Conservation (phyloP, 2,329 filamentous ascomycete genomes). For the Cryphonectria naterciae region DNA sequence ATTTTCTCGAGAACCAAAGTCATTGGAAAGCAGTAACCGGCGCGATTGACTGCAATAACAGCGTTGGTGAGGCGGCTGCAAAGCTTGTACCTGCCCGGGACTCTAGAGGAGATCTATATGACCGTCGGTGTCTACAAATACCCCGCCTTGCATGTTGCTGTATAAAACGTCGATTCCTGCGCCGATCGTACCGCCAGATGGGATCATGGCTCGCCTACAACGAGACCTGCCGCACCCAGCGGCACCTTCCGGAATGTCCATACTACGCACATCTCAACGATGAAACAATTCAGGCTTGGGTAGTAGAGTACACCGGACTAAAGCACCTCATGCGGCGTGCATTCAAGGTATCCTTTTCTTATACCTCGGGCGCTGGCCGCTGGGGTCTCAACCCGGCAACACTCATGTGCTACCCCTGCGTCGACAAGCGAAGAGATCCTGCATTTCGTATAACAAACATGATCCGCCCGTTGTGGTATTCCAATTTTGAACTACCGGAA, state of each 20-base stretch:
- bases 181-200: neutral
- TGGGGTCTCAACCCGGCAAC: neutral
- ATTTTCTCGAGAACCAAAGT: neutral
- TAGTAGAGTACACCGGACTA: neutral
- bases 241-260: neutral
- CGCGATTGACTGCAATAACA: neutral
- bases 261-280: neutral
- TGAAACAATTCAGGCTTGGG: neutral
- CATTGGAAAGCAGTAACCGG: neutral
- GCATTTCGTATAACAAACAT: neutral
- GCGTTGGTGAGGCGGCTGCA: neutral
- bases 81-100: neutral
- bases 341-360: neutral
- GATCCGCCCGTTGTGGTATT: neutral
- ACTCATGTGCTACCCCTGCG: neutral
- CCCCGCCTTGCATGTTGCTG: neutral
- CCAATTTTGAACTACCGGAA: rapidly evolving
- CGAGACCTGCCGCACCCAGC: neutral
- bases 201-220: neutral
- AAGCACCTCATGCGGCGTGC: neutral
- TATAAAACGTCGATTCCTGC: neutral
- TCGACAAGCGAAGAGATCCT: neutral
- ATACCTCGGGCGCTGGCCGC: neutral
- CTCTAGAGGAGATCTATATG: neutral
- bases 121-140: neutral